phyloP scores from a whole-genome alignment of 257 asterid genomes.

The Solanum tarijense region DNA sequence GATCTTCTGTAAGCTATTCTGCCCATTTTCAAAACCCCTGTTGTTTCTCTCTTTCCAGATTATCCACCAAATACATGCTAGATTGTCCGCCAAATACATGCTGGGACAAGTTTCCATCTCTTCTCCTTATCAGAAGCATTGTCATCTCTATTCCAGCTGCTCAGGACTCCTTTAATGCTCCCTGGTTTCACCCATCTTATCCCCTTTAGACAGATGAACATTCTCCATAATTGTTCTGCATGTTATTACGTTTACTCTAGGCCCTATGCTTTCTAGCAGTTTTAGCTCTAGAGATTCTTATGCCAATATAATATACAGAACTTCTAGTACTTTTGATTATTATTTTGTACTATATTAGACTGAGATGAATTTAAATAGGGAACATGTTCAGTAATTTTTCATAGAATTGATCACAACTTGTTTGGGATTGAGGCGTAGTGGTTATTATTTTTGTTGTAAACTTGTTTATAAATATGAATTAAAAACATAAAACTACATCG shows the following conservation, averaged over 20 bases:
- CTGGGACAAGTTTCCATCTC: background rate
- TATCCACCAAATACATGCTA: too few relatives aligned
- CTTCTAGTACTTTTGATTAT: background rate
- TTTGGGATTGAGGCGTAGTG: background rate
- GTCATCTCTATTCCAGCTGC: background rate
- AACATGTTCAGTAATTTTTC: background rate
- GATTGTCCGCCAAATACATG: background rate
- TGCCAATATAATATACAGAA: background rate
- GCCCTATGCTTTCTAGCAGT: background rate
- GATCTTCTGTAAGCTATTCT: background rate
- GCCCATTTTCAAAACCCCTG: background rate
- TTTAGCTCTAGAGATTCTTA: background rate
- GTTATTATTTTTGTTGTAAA: background rate
- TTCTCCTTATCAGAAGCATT: background rate
- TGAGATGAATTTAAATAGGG: background rate
- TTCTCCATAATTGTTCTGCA: background rate
- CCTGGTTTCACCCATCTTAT: background rate
- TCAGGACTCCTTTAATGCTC: background rate
- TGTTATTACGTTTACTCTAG: background rate
- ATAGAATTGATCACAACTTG: background rate
- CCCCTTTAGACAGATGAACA: background rate
- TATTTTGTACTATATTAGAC: background rate
- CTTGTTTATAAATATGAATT: background rate
- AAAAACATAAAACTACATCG: background rate
- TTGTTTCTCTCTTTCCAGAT: background rate